Conservation (phyloP, 257 asterid species). For the Thymus mandschuricus region DNA sequence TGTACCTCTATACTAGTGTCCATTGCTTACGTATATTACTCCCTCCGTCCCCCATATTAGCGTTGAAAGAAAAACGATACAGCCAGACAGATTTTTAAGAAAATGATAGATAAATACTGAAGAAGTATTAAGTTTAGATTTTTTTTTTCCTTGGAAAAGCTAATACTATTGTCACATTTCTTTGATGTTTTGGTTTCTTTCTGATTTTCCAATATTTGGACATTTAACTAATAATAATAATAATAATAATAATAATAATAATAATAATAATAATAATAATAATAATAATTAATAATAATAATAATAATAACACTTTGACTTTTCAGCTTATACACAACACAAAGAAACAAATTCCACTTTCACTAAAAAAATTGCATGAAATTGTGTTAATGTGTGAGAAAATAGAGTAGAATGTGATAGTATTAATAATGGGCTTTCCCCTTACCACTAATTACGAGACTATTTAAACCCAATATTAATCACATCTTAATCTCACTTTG, state of each 20-base stretch:
- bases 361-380: background rate
- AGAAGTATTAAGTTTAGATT: no score
- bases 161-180: slow-evolving; percentile 12
- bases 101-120: no score
- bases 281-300: no score
- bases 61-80: no score
- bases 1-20: slow-evolving; percentile 31
- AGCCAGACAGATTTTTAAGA: no score
- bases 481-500: background rate
- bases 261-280: no score
- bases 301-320: background rate
- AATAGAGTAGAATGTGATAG: background rate
- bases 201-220: slow-evolving; percentile 7
- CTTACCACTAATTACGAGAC: slow-evolving; percentile 16
- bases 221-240: background rate
- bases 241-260: no score
- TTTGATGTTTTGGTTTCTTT: slow-evolving; percentile 4
- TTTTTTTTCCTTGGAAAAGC: no score
- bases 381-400: background rate
- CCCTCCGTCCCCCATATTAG: no score
- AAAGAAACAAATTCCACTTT: background rate
- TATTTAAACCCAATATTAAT: slow-evolving; percentile 3
- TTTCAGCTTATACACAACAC: background rate
- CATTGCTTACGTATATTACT: background rate
- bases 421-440: slow-evolving; percentile 1